phyloP scores from a whole-genome alignment of 164 flowering plant genomes.

The Umbilicus rupestris region DNA sequence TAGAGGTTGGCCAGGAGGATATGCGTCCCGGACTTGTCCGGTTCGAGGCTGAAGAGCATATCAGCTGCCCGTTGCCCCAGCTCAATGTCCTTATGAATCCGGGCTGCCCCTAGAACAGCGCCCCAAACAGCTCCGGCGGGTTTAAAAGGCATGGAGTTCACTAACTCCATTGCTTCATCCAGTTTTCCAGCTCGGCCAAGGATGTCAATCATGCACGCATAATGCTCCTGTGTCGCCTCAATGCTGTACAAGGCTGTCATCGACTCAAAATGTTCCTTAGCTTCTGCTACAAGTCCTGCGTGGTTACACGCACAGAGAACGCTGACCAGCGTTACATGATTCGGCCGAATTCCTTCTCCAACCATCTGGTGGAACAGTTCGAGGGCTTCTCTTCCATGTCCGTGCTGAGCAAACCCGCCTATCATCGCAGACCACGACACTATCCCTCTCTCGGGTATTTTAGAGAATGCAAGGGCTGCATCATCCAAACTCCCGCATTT shows the following conservation, averaged over 20 bases:
- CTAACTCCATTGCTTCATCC: constrained; percentile 42
- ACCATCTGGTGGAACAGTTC: constrained; percentile 55
- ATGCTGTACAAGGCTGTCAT: constrained; percentile 39
- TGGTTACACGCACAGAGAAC: constrained; percentile 60
- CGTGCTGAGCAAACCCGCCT: constrained; percentile 82
- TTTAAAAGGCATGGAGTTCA: constrained; percentile 43
- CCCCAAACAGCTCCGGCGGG: constrained; percentile 56
- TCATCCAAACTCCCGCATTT: constrained; percentile 78
- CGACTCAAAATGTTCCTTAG: constrained; percentile 32
- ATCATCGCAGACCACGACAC: constrained; percentile 89
- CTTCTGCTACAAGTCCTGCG: constrained; percentile 52
- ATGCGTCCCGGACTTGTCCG: constrained; percentile 53
- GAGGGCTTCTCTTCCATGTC: constrained; percentile 58
- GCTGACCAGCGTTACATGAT: constrained; percentile 54
- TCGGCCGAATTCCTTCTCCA: constrained; percentile 46
- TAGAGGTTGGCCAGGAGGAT: constrained; percentile 57
- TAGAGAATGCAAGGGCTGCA: constrained; percentile 47
- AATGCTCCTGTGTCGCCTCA: constrained; percentile 48
- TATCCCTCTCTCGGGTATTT: constrained; percentile 49
- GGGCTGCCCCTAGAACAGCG: constrained; percentile 59
- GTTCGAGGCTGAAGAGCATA: constrained; percentile 42
- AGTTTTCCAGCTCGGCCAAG: constrained; percentile 55
- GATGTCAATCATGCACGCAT: constrained; percentile 67
- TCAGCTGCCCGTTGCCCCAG: constrained; percentile 47
- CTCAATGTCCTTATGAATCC: constrained; percentile 40